Evolutionary conservation across 2,329 filamentous ascomycete genomes (phyloP), one percentile per base, ranked within the genome.

Genomic region (Niveomyces coronatus): DNA sequence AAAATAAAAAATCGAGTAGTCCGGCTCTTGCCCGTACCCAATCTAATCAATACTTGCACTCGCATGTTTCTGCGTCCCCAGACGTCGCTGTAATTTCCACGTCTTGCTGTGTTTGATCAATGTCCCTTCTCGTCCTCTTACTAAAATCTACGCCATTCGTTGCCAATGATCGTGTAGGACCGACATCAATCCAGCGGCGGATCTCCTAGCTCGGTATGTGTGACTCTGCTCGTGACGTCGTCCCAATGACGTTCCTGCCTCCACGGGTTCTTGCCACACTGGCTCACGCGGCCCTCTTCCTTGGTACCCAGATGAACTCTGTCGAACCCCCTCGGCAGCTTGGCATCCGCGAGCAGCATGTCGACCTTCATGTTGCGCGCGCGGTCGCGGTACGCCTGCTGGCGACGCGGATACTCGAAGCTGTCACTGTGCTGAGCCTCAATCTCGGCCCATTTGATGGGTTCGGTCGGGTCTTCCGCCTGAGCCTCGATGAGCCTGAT

Each of bases 311-410:
- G 57, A 9, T 58, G 53, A 13, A 76, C 65, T 4, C 56, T 50
- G 44, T 76, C 68, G 42, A 76, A 76, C 5, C 61, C 57, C 0
- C 55, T 52, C 2, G 70, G 69, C 4, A 76, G 53, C 9, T 55
- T 26, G 3, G 41, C 43, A 47, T 74, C 68, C 3, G 55, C 51
- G 35, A 64, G 58, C 13, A 76, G 56, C 31, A 68, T 61, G 22
- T 68, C 63, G 24, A 71, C 67, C 56, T 76, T 76, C 39, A 74
- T 45, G 40, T 72, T 66, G 35, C 72, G 66, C n/a, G 72, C 72
- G 53, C 70, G 71, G 59, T 76, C 72, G 6, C 72, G 70, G 40
- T 71, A 62, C 4, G 69, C 67, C 51, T 75, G 71, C 55, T 75
- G 71, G 47, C 67, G 64, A 35, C 71, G 68, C 2, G 50, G 50